phyloP scores from a whole-genome alignment of 768 basidiomycete genomes.

The Psilocybe azurescens region DNA sequence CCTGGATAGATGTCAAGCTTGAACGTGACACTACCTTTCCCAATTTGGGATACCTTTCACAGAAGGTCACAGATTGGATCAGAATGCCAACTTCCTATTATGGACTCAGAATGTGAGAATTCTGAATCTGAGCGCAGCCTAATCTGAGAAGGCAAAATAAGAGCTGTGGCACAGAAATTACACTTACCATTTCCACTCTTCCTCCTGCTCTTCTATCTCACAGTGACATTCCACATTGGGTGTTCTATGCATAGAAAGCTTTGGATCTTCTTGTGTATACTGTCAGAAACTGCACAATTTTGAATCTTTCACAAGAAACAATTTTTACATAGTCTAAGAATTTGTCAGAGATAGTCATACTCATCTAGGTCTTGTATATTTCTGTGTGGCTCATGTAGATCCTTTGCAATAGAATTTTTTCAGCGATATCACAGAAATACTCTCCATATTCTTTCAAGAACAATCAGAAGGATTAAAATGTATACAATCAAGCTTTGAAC shows the following conservation, averaged over 20 bases:
- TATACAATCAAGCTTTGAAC: background rate
- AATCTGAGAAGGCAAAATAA: too few species aligned
- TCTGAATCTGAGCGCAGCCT: too few species aligned
- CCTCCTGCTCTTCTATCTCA: constrained; percentile 20
- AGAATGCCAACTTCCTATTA: too few species aligned
- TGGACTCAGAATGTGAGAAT: too few species aligned
- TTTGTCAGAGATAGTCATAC: constrained; percentile 30
- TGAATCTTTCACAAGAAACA: constrained; percentile 30
- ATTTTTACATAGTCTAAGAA: constrained; percentile 26
- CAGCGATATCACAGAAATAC: constrained; percentile 16
- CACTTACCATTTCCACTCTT: constrained; percentile 25
- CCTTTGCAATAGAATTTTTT: constrained; percentile 19
- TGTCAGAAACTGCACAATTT: constrained; percentile 14
- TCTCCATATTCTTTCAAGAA: constrained; percentile 24
- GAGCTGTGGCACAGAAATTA: background rate
- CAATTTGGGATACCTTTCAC: too few species aligned
- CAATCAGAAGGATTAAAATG: background rate
- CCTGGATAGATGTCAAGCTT: too few species aligned
- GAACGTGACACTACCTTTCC: too few species aligned
- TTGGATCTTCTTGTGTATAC: constrained; percentile 26
- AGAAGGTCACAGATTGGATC: too few species aligned
- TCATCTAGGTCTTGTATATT: constrained; percentile 19
- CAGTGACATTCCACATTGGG: constrained; percentile 23
- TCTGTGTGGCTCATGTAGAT: constrained; percentile 28
- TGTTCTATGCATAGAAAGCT: constrained; percentile 29